These are phyloP conservation scores for Chrysoporthe cubensis DNA, from an alignment of 2,329 filamentous ascomycete species.

Conservation along the genomic window DNA sequence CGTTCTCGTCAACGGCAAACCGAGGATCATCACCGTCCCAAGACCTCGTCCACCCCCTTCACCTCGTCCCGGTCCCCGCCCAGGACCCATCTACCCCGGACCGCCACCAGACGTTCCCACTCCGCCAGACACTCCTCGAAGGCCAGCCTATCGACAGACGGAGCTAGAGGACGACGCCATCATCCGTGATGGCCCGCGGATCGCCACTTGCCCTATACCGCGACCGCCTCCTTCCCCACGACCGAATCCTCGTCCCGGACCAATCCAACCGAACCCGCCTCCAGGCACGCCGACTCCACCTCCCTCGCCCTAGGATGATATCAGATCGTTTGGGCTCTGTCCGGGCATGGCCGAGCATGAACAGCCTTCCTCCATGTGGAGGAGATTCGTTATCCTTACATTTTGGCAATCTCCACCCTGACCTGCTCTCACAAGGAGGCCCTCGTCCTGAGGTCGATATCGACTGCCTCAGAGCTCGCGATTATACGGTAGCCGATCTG, in stretches of 20 bases:
- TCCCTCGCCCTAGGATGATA: constrained; percentile 12
- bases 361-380: neutral
- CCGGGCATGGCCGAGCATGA: neutral
- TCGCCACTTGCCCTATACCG: constrained; percentile 15
- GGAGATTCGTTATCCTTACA: neutral
- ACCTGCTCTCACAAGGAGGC: neutral
- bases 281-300: constrained; percentile 25
- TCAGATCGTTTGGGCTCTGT: neutral
- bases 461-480: no score
- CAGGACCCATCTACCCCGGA: constrained; percentile 4
- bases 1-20: constrained; percentile 6
- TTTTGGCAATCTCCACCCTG: neutral
- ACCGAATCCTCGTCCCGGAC: constrained; percentile 24
- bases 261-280: constrained; percentile 15
- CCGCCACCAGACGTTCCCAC: constrained; percentile 14
- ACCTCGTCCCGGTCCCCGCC: constrained; percentile 13
- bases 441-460: no score
- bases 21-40: constrained; percentile 7
- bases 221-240: constrained; percentile 26
- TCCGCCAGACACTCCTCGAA: constrained; percentile 11
- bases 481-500: no score
- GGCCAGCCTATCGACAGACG: neutral
- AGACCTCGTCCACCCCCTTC: constrained; percentile 10
- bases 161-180: neutral
- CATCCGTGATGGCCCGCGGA: neutral